phyloP scores from a whole-genome alignment of 2,329 filamentous ascomycete species.

The Cyanodermella asteris region DNA sequence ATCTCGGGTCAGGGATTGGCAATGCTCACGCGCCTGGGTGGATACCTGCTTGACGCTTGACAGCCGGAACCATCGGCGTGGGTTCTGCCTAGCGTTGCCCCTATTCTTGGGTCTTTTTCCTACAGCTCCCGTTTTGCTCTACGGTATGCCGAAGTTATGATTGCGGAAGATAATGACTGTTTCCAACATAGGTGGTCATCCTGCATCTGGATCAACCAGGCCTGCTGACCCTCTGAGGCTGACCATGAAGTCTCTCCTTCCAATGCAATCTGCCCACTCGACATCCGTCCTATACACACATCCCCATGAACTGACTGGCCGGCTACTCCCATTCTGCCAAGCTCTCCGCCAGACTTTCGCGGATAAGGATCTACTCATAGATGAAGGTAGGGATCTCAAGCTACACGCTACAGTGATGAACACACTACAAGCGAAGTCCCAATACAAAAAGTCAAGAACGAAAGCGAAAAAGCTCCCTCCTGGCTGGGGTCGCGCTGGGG shows the following conservation, averaged over 20 bases:
- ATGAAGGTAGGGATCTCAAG: conserved; percentile 34
- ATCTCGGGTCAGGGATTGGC: too few species aligned
- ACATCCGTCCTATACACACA: conserved; percentile 20
- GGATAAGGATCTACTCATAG: conserved; percentile 20
- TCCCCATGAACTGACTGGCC: conserved; percentile 17
- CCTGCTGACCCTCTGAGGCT: conserved; percentile 17
- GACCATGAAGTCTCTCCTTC: conserved; percentile 19
- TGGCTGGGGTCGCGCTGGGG: conserved; percentile 1
- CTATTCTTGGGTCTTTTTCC: too few species aligned
- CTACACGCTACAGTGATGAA: conserved; percentile 76
- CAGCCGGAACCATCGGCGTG: too few species aligned
- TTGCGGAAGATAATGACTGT: too few species aligned
- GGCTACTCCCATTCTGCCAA: conserved; percentile 20
- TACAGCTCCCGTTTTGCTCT: too few species aligned
- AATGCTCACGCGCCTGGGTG: too few species aligned
- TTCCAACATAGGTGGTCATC: too few species aligned
- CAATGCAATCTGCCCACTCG: conserved; percentile 14
- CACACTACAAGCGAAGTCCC: conserved; percentile 43
- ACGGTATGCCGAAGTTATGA: too few species aligned
- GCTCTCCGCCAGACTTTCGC: conserved; percentile 20
- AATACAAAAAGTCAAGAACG: conserved; percentile 10
- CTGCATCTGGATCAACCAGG: too few species aligned
- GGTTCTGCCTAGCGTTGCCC: too few species aligned
- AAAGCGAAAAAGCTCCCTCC: conserved; percentile 16
- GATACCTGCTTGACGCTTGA: too few species aligned